Percentiles rank a stretch among this genome's conserved stretches.
Evolutionary conservation across 257 asterid species (phyloP).

Genomic region (Echites panduratus): DNA sequence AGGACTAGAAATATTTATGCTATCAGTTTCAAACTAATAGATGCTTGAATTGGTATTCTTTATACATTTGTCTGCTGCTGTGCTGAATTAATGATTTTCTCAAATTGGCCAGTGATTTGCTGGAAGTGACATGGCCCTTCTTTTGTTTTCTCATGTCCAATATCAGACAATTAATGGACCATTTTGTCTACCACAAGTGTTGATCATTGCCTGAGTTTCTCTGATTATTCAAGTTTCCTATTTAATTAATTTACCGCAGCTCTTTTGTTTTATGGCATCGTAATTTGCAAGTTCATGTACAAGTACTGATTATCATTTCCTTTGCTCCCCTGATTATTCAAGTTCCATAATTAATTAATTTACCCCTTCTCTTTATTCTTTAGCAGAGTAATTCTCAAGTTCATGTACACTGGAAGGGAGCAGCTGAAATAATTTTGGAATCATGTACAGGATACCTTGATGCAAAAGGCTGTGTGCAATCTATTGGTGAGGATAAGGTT

Average conservation of each 20-base stretch:
- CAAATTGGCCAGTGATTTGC: neutral
- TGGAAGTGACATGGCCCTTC: neutral
- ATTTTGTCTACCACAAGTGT: neutral
- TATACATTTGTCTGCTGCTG: neutral
- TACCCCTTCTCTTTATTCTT: constrained; percentile 11
- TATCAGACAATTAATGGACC: neutral
- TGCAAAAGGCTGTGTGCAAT: constrained; percentile 49
- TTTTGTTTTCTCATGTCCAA: neutral
- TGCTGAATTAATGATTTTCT: neutral
- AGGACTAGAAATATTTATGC: neutral
- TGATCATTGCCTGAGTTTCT: neutral
- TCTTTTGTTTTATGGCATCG: constrained; percentile 40
- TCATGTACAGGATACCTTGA: constrained; percentile 58
- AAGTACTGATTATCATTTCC: neutral
- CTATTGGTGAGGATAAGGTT: constrained; percentile 62
- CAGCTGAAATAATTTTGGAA: constrained; percentile 84
- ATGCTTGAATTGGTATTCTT: neutral
- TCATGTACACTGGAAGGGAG: constrained; percentile 97
- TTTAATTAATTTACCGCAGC: neutral
- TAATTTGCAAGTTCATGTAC: constrained; percentile 58
- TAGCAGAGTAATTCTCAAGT: constrained; percentile 67
- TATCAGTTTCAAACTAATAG: neutral
- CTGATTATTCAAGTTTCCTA: constrained; percentile 5
- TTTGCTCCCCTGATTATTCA: neutral
- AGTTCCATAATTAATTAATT: constrained; percentile 4